Percentiles rank a stretch among this genome's conserved stretches.
Conservation (phyloP, 495 filamentous ascomycete genomes). For the Lasiosphaeria ovina region DNA sequence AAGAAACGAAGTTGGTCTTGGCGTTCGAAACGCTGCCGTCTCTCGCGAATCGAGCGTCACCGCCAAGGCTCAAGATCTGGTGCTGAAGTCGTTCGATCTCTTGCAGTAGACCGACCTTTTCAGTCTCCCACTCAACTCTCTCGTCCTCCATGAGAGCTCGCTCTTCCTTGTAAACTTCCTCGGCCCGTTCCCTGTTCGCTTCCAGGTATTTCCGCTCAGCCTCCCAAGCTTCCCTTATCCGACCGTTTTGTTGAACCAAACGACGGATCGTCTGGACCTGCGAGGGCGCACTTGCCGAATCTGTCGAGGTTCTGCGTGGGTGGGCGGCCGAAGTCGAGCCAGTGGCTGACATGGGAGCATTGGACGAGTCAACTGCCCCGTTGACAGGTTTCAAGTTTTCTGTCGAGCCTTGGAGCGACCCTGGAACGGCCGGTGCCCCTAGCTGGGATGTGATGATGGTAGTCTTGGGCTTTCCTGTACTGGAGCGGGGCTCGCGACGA, state of each 20-base stretch:
- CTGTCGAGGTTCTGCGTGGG: slow-evolving; percentile 23
- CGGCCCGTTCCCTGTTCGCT: slow-evolving; percentile 43
- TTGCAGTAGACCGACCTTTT: slow-evolving; percentile 28
- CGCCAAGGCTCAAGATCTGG: slow-evolving; percentile 26
- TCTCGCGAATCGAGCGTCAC: slow-evolving; percentile 18
- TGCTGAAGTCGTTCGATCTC: slow-evolving; percentile 33
- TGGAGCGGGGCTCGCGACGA: slow-evolving; percentile 5
- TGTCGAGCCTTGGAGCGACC: slow-evolving; percentile 7
- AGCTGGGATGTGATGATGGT: slow-evolving; percentile 6
- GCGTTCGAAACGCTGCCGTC: slow-evolving; percentile 17
- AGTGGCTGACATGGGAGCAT: slow-evolving; percentile 17
- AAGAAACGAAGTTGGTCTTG: slow-evolving; percentile 13
- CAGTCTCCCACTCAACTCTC: slow-evolving; percentile 38
- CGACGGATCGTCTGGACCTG: slow-evolving; percentile 36
- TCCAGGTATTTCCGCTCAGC: slow-evolving; percentile 45
- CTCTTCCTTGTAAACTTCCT: slow-evolving; percentile 47
- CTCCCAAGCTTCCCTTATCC: slow-evolving; percentile 44
- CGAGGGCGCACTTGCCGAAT: slow-evolving; percentile 23
- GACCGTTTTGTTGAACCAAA: slow-evolving; percentile 39
- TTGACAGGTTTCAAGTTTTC: background rate
- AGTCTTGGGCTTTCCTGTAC: slow-evolving; percentile 4
- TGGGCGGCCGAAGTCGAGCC: slow-evolving; percentile 22
- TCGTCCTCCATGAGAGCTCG: slow-evolving; percentile 46
- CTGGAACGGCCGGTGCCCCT: background rate
- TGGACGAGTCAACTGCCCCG: background rate